Percentiles rank a stretch among this genome's conserved stretches.
Conservation (phyloP, 2,329 filamentous ascomycete species). For the Xylariomycetidae sp. region DNA sequence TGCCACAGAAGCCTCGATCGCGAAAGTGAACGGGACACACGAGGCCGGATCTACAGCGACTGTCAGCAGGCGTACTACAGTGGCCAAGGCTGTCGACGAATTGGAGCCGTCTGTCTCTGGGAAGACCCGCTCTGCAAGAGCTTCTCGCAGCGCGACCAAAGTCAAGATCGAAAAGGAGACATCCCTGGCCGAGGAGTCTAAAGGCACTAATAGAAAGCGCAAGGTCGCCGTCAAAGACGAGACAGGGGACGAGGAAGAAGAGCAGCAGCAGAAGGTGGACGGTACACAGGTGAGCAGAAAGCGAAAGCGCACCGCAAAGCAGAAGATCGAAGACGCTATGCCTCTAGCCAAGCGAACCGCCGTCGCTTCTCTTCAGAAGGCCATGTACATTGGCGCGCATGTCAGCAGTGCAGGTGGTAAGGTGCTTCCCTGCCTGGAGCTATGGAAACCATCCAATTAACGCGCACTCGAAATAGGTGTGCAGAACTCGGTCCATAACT, state of each 20-base stretch:
- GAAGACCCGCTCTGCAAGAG: too few relatives aligned
- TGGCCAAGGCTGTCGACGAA: constrained; percentile 11
- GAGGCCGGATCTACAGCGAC: constrained; percentile 12
- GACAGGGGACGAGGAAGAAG: constrained; percentile 11
- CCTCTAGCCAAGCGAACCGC: constrained; percentile 65
- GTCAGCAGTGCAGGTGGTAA: constrained; percentile 82
- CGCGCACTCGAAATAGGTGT: constrained; percentile 52
- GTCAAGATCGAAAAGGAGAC: constrained; percentile 19
- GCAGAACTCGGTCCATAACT: constrained; percentile 78
- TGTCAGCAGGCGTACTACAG: constrained; percentile 15
- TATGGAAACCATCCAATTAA: too few relatives aligned
- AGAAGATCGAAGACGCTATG: constrained; percentile 39
- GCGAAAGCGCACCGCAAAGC: constrained; percentile 31
- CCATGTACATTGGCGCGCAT: constrained; percentile 85
- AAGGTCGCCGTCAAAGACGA: constrained; percentile 21
- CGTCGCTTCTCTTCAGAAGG: constrained; percentile 54
- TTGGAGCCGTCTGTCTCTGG: constrained; percentile 3
- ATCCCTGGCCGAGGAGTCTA: constrained; percentile 5
- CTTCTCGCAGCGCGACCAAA: constrained; percentile 6
- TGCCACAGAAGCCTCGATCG: constrained; percentile 6
- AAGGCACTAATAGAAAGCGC: constrained; percentile 19
- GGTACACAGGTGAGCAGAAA: constrained; percentile 32
- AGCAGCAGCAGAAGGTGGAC: constrained; percentile 7
- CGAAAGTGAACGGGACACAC: constrained; percentile 15
- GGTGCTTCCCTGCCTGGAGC: constrained; percentile 13